These are phyloP conservation scores for Botrytis byssoidea DNA, from an alignment of 2,329 filamentous ascomycete genomes.

Conservation along the genomic window DNA sequence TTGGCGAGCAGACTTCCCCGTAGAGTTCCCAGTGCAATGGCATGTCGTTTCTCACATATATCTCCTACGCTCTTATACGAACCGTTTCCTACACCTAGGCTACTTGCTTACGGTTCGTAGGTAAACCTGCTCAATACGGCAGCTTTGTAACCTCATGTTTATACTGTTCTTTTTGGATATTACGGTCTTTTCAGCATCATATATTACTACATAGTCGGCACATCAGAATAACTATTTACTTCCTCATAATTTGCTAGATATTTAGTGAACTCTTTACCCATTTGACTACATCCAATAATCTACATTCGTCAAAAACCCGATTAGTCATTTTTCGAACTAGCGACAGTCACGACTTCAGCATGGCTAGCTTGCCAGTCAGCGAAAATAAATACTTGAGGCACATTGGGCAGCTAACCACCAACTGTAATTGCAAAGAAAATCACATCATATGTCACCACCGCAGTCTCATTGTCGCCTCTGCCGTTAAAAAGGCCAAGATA, in stretches of 20 bases:
- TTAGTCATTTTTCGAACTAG: background rate
- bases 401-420: accelerated
- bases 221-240: background rate
- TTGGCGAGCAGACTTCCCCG: background rate
- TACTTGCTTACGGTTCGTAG: background rate
- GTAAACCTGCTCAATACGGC: background rate
- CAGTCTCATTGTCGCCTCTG: background rate
- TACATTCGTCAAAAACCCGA: background rate
- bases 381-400: background rate
- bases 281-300: background rate
- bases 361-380: background rate
- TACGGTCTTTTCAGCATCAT: background rate
- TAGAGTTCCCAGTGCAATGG: background rate
- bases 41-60: background rate
- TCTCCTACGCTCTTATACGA: background rate
- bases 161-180: background rate
- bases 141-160: background rate
- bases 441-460: background rate
- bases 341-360: background rate
- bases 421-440: background rate
- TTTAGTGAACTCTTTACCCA: background rate
- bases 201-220: background rate
- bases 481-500: background rate
- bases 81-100: background rate
- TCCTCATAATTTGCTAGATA: background rate